These are phyloP conservation scores for Tilletiaria anomala DNA, from an alignment of 1,284 basidiomycete species.

Conservation along the genomic window DNA sequence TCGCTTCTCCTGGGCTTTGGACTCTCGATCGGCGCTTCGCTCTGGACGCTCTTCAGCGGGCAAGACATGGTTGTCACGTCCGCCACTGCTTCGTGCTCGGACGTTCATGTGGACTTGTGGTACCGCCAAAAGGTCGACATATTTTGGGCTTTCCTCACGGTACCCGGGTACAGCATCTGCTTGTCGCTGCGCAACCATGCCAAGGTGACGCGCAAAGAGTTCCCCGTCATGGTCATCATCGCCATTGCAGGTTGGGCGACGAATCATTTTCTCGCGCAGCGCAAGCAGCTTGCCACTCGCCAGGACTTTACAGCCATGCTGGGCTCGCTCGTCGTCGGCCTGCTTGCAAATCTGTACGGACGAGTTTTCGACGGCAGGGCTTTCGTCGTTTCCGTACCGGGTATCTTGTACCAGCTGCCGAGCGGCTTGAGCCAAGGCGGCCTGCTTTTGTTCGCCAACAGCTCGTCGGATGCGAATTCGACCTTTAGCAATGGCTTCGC, in stretches of 20 bases:
- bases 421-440: slow-evolving; percentile 71
- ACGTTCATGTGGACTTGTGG: slow-evolving; percentile 14
- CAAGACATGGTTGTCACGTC: slow-evolving; percentile 7
- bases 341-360: slow-evolving; percentile 68
- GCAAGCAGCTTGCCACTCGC: slow-evolving; percentile 8
- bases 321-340: slow-evolving; percentile 62
- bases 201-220: slow-evolving; percentile 53
- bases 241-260: slow-evolving; percentile 58
- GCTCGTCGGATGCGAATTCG: slow-evolving; percentile 1
- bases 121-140: slow-evolving; percentile 42
- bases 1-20: slow-evolving; percentile 40
- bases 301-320: slow-evolving; percentile 42
- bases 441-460: slow-evolving; percentile 54
- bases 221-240: slow-evolving; percentile 53
- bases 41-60: slow-evolving; percentile 26
- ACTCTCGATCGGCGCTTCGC: slow-evolving; percentile 25
- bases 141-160: slow-evolving; percentile 51
- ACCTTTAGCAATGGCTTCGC: slow-evolving; percentile 15
- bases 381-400: slow-evolving; percentile 51
- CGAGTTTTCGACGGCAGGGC: slow-evolving; percentile 63
- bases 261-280: slow-evolving; percentile 17
- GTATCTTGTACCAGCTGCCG: slow-evolving; percentile 73
- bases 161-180: slow-evolving; percentile 60
- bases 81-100: slow-evolving; percentile 5
- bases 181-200: slow-evolving; percentile 65